A percentile compares a stretch with the other conserved stretches of the same genome.
These are phyloP conservation scores for Chrysochromulina parva DNA, from an alignment of 78 protist species.

Conservation along the genomic window DNA sequence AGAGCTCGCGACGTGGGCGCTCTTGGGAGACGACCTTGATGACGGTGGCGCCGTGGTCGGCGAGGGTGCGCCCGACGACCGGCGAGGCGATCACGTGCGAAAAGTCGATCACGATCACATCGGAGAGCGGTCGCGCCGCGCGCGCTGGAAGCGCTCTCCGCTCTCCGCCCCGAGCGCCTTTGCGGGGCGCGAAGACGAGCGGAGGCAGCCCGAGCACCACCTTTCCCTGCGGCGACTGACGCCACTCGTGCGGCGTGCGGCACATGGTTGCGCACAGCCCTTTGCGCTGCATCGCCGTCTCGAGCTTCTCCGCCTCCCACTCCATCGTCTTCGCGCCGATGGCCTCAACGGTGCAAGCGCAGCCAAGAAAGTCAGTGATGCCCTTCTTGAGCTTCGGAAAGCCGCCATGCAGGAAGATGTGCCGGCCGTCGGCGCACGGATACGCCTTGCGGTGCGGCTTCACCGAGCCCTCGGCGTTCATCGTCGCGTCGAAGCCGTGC, in stretches of 20 bases:
- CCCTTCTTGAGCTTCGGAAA: background rate
- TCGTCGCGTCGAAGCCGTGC: background rate
- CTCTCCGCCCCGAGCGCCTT: background rate
- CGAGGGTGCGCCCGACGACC: background rate
- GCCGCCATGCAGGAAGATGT: background rate
- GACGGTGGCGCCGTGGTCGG: background rate
- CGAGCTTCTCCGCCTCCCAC: background rate
- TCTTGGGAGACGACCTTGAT: background rate
- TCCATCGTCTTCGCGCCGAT: background rate
- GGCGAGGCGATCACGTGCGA: slow-evolving; percentile 7
- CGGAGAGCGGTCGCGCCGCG: background rate
- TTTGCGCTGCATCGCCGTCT: background rate
- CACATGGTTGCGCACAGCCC: background rate
- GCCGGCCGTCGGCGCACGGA: background rate
- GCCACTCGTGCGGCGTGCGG: background rate
- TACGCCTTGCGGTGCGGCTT: background rate
- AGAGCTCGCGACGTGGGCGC: background rate
- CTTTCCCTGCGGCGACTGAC: background rate
- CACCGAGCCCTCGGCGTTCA: background rate
- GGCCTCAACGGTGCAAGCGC: background rate
- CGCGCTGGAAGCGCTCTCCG: background rate
- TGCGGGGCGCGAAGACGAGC: too few species aligned
- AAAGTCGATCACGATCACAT: background rate
- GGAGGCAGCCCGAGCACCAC: background rate
- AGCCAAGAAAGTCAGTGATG: background rate